phyloP scores from a whole-genome alignment of 140 eudicot species.

The Stevia rebaudiana region DNA sequence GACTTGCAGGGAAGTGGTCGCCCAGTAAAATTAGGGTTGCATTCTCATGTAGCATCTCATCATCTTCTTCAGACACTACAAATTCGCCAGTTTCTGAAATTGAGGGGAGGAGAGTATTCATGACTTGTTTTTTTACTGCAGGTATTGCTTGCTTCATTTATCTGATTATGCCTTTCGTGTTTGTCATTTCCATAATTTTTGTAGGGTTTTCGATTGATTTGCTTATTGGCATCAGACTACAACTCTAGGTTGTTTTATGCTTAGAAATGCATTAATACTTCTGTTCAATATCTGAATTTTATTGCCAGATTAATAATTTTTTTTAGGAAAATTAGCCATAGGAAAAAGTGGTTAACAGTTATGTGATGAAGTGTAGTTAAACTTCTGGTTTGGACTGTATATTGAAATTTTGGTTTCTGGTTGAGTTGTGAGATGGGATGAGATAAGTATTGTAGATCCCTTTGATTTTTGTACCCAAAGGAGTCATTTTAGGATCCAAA shows the following conservation, averaged over 20 bases:
- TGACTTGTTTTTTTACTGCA: slow-evolving; percentile 57
- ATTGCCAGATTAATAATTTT: neutral
- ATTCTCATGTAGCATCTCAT: slow-evolving; percentile 44
- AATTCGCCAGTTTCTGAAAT: slow-evolving; percentile 13
- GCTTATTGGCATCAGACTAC: neutral
- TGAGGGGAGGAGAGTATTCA: slow-evolving; percentile 59
- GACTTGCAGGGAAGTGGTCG: slow-evolving; percentile 35
- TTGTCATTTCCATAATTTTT: neutral
- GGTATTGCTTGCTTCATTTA: slow-evolving; percentile 39
- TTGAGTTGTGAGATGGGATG: neutral
- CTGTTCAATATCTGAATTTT: neutral
- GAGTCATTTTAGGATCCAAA: neutral
- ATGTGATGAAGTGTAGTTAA: neutral
- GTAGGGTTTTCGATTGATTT: slow-evolving; percentile 11
- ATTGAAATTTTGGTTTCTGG: neutral
- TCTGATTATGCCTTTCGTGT: no score
- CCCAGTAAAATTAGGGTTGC: slow-evolving; percentile 19
- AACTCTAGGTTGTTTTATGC: neutral
- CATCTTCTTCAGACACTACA: slow-evolving; percentile 35
- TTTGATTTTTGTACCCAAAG: neutral
- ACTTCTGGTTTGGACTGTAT: neutral
- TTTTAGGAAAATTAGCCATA: neutral
- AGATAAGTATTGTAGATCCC: neutral
- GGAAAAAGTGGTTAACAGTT: no score
- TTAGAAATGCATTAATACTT: neutral